Evolutionary conservation across 257 asterid species (phyloP), one percentile per base, ranked within the genome.

Genomic region (Cruciata laevipes): DNA sequence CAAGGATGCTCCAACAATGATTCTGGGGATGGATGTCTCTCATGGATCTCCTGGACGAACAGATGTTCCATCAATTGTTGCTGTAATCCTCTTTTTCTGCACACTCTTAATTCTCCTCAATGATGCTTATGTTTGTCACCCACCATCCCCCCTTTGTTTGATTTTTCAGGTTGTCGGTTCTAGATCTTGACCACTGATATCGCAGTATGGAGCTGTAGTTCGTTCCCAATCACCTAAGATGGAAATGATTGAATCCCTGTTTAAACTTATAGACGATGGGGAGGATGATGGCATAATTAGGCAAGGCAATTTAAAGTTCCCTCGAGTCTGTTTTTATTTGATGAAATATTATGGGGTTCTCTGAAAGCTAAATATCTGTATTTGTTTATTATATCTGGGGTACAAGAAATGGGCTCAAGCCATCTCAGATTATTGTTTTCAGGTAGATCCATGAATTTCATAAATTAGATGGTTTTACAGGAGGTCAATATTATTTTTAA

Each of bases 11-110:
- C 96, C 98, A 68, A 92, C 98, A 65, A 84, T 92, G 96, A 87
- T 92, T 65, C 61, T 92, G 83, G 98, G 98, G 69, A 87, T 92
- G 91, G 98, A 87, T 7, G 95, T 92, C 67, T 92, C 97, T 38
- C 98, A 89, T 76, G 98, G 96, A 63, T 86, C 95, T 81, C 92
- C 92, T 73, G 90, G 90, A 40, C 86, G 80, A 80, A 81, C 96
- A 38, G 95, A 89, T 81, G 60, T 77, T 73, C 98, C 98, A 13
- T 92, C 98, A 42, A 85, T 92, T 77, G 98, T 96, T 71, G 96
- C 98, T 69, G 98, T 92, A 80, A 74, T 70, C 74, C 77, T 64
- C 71, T 69, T 73, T 13, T 56, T 27, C 30, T 30, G 53, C 71
- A 20, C n/a, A 11, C 55, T 16, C 58, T 18, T 13, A 32, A n/a